Evolutionary conservation across 2,329 filamentous ascomycete genomes (phyloP), one percentile per base, ranked within the genome.

Genomic region (Metarhizium rileyi): DNA sequence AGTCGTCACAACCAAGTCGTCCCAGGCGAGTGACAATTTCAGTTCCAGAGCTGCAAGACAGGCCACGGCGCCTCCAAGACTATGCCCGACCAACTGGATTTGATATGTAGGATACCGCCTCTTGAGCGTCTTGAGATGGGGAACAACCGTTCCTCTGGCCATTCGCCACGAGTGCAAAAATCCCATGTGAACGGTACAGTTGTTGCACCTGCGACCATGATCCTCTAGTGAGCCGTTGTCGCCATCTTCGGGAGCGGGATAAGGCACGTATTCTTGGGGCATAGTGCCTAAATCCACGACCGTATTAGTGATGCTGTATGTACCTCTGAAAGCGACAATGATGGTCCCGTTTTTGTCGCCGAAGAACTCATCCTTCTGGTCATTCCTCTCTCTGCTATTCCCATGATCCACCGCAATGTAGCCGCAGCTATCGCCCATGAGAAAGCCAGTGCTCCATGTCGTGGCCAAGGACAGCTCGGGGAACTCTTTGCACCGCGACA

Each of bases 131-230:
- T 79, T 70, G 4, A 98, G 69, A 26, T 82, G 71, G 0, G 84
- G 78, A 16, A 95, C 65, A 26, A 98, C 80, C 2, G 77, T 69
- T 27, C 76, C 70, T 45, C 88, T 79, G 0, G 90, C 87, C 60
- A 83, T 81, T 46, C 77, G 72, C 91, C 93, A 98, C 0, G 89
- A 90, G 16, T 78, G 75, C 62, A 93, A 79, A 67, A 98, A 98
- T 18, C 93, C 93, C 52, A 81, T 83, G 64, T 98, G 93, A 1
- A 97, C 91, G 5, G 87, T 95, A 66, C 93, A 98, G 64, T 95
- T 91, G 6, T 71, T 65, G 67, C 93, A 98, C 56, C 74, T 77
- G 23, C 76, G 72, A 36, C 70, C 63, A n/a, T 66, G 66, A 50
- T 68, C 60, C 44, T 62, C 58, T 22, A 61, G 60, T 6, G 62